A percentile compares a stretch with the other conserved stretches of the same genome.
These are phyloP conservation scores for Cucurbita pepo DNA, from an alignment of 306 rosid genomes.

Conservation along the genomic window DNA sequence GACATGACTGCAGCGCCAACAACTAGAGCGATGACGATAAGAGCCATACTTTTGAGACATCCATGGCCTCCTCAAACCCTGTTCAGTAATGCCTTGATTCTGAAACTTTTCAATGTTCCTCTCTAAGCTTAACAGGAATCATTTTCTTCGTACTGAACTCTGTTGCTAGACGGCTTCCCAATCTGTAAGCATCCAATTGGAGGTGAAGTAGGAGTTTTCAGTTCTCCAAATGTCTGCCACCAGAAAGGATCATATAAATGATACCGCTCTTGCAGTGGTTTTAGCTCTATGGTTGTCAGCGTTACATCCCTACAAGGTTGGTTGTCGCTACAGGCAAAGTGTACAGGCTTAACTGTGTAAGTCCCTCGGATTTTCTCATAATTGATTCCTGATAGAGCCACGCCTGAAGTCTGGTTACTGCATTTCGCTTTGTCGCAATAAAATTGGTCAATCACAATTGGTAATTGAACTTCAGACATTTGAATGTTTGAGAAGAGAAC, in stretches of 20 bases:
- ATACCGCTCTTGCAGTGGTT: slow-evolving; percentile 65
- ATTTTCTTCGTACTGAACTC: slow-evolving; percentile 51
- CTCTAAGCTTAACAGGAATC: slow-evolving; percentile 52
- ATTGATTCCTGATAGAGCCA: slow-evolving; percentile 72
- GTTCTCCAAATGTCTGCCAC: slow-evolving; percentile 84
- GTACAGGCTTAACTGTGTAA: slow-evolving; percentile 73
- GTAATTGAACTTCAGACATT: slow-evolving; percentile 73
- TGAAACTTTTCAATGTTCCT: slow-evolving; percentile 48
- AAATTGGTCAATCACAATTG: slow-evolving; percentile 93
- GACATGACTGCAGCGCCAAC: slow-evolving; percentile 51
- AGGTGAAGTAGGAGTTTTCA: slow-evolving; percentile 61
- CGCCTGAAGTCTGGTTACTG: slow-evolving; percentile 65
- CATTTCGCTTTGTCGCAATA: slow-evolving; percentile 78
- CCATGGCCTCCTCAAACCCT: slow-evolving; percentile 52
- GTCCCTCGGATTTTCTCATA: slow-evolving; percentile 85
- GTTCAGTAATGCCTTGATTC: slow-evolving; percentile 35
- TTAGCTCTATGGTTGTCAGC: slow-evolving; percentile 50
- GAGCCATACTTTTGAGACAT: slow-evolving; percentile 31
- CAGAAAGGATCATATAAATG: slow-evolving; percentile 79
- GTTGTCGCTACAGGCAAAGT: slow-evolving; percentile 91
- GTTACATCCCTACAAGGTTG: slow-evolving; percentile 81
- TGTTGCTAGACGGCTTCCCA: slow-evolving; percentile 74
- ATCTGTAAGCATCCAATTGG: slow-evolving; percentile 69
- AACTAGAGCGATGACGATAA: slow-evolving; percentile 36
- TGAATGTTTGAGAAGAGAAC: slow-evolving; percentile 83